phyloP scores from a whole-genome alignment of 805 yeast genomes.

The Nakazawaea wyomingensis region DNA sequence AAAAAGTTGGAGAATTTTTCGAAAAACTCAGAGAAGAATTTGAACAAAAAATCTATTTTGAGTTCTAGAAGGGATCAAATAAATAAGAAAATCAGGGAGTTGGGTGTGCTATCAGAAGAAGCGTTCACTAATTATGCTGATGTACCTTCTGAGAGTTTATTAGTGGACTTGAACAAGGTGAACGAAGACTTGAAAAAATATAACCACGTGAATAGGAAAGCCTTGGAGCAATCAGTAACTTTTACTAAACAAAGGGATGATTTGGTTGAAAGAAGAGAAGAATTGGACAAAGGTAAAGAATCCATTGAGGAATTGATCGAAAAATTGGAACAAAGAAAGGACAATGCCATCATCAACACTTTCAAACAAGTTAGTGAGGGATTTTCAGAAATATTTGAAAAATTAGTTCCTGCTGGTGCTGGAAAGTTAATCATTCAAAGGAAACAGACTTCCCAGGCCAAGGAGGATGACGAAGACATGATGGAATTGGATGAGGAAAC shows the following conservation, averaged over 20 bases:
- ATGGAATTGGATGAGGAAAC: constrained; percentile 18
- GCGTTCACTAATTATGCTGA: constrained; percentile 52
- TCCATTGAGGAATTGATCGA: constrained; percentile 70
- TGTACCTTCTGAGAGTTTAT: constrained; percentile 42
- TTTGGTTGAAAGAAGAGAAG: constrained; percentile 57
- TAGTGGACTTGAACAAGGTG: constrained; percentile 46
- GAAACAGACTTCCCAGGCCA: constrained; percentile 19
- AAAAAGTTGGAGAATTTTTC: constrained; percentile 56
- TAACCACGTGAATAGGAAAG: constrained; percentile 82
- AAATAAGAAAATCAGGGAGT: constrained; percentile 65
- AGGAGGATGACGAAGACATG: constrained; percentile 20
- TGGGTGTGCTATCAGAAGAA: constrained; percentile 89
- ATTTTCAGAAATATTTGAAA: constrained; percentile 70
- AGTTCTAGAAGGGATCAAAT: constrained; percentile 63
- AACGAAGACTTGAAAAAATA: constrained; percentile 56
- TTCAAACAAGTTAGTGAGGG: constrained; percentile 71
- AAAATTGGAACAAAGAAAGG: constrained; percentile 71
- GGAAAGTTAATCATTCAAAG: constrained; percentile 69
- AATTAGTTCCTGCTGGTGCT: constrained; percentile 76
- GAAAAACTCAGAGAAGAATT: constrained; percentile 56
- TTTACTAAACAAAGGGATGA: constrained; percentile 72
- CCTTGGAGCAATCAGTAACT: constrained; percentile 73
- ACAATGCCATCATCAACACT: constrained; percentile 74
- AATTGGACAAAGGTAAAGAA: constrained; percentile 61
- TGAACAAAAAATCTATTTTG: constrained; percentile 58